These are phyloP conservation scores for Lactarius sanguifluus DNA, from an alignment of 768 basidiomycete species.

Conservation along the genomic window DNA sequence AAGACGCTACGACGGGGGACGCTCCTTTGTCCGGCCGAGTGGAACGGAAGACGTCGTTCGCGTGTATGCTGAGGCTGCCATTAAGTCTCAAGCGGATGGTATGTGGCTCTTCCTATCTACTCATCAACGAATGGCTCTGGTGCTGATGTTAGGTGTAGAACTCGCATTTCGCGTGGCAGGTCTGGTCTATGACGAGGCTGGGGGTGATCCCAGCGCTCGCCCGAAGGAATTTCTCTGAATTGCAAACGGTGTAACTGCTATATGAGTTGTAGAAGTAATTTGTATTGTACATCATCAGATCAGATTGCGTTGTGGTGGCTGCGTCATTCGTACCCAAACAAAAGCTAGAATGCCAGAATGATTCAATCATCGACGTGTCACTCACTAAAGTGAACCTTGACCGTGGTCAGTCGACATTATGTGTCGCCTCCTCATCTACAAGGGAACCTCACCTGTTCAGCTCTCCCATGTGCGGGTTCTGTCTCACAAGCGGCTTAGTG, in stretches of 20 bases:
- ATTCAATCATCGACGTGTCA: background rate
- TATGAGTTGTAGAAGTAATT: slow-evolving; percentile 10
- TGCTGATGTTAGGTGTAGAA: slow-evolving; percentile 45
- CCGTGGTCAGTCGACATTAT: slow-evolving; percentile 33
- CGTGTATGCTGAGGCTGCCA: slow-evolving; percentile 91
- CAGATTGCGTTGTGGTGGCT: background rate
- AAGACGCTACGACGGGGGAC: slow-evolving; percentile 73
- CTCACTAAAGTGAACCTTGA: background rate
- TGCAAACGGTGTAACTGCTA: slow-evolving; percentile 13
- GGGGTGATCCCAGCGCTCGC: slow-evolving; percentile 73
- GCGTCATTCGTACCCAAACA: background rate
- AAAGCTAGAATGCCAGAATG: slow-evolving; percentile 4
- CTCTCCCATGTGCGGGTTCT: slow-evolving; percentile 65
- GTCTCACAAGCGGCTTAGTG: background rate
- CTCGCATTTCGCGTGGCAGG: slow-evolving; percentile 85
- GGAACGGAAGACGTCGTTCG: slow-evolving; percentile 98
- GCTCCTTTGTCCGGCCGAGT: slow-evolving; percentile 93
- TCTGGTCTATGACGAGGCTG: slow-evolving; percentile 78
- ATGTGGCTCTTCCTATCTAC: slow-evolving; percentile 34
- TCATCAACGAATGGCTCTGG: slow-evolving; percentile 5
- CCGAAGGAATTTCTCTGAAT: slow-evolving; percentile 76
- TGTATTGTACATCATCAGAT: slow-evolving; percentile 19
- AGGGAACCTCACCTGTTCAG: slow-evolving; percentile 90
- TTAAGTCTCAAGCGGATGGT: slow-evolving; percentile 81
- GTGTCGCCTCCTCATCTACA: slow-evolving; percentile 94